Conservation (phyloP, 257 asterid species). For the Vinca minor region DNA sequence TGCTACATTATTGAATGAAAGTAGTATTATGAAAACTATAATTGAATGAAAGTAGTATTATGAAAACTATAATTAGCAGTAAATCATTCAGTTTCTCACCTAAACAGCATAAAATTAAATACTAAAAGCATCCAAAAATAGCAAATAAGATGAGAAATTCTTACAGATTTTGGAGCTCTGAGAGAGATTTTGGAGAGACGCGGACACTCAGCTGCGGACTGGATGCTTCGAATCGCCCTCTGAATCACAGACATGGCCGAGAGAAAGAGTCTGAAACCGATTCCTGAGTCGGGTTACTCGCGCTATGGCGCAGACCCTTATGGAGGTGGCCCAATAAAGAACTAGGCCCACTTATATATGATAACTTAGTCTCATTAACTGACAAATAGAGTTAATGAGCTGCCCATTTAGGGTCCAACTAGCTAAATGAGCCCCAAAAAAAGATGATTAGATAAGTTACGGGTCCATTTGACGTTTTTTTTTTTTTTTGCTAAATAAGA, state of each 20-base stretch:
- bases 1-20: no score
- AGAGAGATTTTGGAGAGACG: slow-evolving; percentile 47
- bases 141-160: background rate
- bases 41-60: no score
- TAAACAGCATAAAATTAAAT: background rate
- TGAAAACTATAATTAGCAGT: background rate
- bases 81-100: background rate
- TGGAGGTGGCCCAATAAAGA: background rate
- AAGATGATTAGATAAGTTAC: background rate
- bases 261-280: no score
- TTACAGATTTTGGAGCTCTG: slow-evolving; percentile 52
- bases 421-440: background rate
- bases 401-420: background rate
- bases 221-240: slow-evolving; percentile 30
- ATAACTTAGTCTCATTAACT: background rate
- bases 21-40: no score
- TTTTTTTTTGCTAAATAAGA: no score
- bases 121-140: background rate
- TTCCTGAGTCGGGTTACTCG: background rate
- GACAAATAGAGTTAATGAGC: background rate
- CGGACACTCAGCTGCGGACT: slow-evolving; percentile 37
- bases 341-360: background rate
- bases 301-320: no score
- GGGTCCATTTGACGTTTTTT: no score
- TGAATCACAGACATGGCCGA: slow-evolving; percentile 5